These are phyloP conservation scores for Pythium sp. DNA, from an alignment of 352 stramenopile genomes.

Conservation along the genomic window DNA sequence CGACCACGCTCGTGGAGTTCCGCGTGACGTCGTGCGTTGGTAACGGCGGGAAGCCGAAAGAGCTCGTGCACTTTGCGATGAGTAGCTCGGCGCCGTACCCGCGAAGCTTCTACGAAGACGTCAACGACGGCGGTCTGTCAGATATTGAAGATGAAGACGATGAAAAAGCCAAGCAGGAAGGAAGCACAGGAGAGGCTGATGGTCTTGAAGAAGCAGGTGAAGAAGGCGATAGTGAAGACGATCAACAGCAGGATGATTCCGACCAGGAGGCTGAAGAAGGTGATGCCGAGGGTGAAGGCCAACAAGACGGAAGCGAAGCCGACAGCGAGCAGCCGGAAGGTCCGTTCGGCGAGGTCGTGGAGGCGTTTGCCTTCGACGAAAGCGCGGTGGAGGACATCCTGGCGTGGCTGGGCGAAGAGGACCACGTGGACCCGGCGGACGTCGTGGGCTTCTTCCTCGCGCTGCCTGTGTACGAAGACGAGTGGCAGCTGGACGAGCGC, in stretches of 20 bases:
- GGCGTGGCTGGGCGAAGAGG: constrained; percentile 45
- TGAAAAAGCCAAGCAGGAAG: constrained; percentile 14
- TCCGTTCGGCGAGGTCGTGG: constrained; percentile 51
- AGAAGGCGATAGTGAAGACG: constrained; percentile 29
- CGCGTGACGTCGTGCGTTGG: constrained; percentile 39
- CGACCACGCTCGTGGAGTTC: constrained; percentile 55
- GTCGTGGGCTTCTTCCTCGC: constrained; percentile 69
- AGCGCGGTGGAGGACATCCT: constrained; percentile 36
- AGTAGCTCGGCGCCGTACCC: constrained; percentile 53
- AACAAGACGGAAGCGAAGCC: not conserved
- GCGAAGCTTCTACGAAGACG: constrained; percentile 71
- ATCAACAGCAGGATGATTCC: constrained; percentile 8
- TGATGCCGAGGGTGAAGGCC: not conserved
- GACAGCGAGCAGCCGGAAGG: constrained; percentile 17
- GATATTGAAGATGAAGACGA: constrained; percentile 29
- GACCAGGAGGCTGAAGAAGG: constrained; percentile 11
- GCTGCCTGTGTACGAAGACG: constrained; percentile 66
- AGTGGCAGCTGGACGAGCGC: constrained; percentile 77
- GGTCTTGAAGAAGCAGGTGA: constrained; percentile 4
- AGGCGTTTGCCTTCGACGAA: constrained; percentile 59
- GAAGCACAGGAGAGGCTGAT: constrained; percentile 1
- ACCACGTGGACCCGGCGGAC: constrained; percentile 49
- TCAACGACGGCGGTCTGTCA: constrained; percentile 21
- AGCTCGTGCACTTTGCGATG: constrained; percentile 65
- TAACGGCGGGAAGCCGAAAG: constrained; percentile 30